Base-by-base conservation (phyloP, 75 land plant genomes). In the Sequoia sempervirens region DNA sequence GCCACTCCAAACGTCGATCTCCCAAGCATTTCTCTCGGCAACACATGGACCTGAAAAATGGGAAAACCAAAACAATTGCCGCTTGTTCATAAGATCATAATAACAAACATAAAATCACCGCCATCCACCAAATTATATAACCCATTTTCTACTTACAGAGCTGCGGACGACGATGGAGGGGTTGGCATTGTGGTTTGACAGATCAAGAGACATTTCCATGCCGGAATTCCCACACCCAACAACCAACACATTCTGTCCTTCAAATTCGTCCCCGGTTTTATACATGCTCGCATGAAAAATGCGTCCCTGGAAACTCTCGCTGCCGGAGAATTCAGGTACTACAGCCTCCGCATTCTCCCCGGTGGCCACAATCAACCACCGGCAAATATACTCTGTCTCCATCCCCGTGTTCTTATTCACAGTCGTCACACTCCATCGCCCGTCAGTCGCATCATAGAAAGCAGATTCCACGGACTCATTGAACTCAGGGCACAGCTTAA, bases 171-270 rank as follows among this genome's bases (percentile, higher is more conserved):
- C 89, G 3, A 93, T 79, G 53, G 88, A 80, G 26, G 91, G 61
- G 18, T 56, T 36, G 73, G 94, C 94, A 78, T 79, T 52, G 66
- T 82, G 75, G 40, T 88, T 70, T 1, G 82, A 86, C 13, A 94
- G 87, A 72, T 94, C 95, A 40, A 91, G 86, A 14, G 87, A 81
- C 38, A 94, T 54, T 75, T 92, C 94, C 95, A 94, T 92, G 66
- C 94, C 95, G 14, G 95, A 92, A 75, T 94, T 94, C n/a, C 94
- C 95, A 79, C 87, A 83, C 14, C 95, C 95, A 1, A 94, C 92
- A 20, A 94, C 94, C 64, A 94, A 86, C 52, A 92, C 95, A 81
- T 89, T 85, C 86, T 84, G 52, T n/a, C 87, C 90, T 17, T 64
- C 4, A 64, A 83, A 95, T 9, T 52, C 76, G 1, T 43, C 83